phyloP scores from a whole-genome alignment of 23 red algal species.

The Agarophyton chilense region DNA sequence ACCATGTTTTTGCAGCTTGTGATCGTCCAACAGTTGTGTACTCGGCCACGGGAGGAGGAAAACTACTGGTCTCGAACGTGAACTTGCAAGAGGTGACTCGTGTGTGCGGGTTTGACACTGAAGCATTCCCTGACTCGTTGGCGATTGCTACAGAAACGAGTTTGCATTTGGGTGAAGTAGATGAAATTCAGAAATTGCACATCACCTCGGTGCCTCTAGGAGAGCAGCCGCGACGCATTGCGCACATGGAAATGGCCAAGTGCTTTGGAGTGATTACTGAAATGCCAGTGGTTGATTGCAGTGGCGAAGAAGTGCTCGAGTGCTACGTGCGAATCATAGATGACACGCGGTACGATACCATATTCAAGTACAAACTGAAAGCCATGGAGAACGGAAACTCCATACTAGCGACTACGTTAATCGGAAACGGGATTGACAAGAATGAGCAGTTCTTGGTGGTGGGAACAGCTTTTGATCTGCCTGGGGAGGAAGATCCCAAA shows the following conservation, averaged over 20 bases:
- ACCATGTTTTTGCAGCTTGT: conserved; percentile 93
- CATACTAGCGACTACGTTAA: conserved; percentile 64
- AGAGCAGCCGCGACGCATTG: conserved; percentile 93
- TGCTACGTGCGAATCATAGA: conserved; percentile 79
- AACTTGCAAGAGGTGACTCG: conserved; percentile 94
- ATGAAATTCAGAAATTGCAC: conserved; percentile 97
- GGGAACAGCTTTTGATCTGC: conserved; percentile 76
- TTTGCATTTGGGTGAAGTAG: conserved; percentile 88
- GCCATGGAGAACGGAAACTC: conserved; percentile 66
- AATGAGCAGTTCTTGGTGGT: conserved; percentile 82
- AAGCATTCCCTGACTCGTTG: conserved; percentile 90
- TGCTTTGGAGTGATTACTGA: conserved; percentile 84
- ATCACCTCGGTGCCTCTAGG: conserved; percentile 82
- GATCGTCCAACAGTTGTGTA: conserved; percentile 95
- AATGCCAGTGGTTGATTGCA: conserved; percentile 36
- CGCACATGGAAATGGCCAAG: conserved; percentile 67
- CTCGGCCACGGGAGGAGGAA: conserved; percentile 65
- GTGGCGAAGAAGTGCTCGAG: conserved; percentile 57
- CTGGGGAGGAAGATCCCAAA: conserved; percentile 68
- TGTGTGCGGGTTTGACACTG: conserved; percentile 86
- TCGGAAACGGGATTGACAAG: conserved; percentile 56
- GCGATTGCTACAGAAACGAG: conserved; percentile 82
- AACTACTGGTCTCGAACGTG: conserved; percentile 85
- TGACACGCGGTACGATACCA: conserved; percentile 79
- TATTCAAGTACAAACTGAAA: conserved; percentile 65